phyloP scores from a whole-genome alignment of 2,329 filamentous ascomycete species.

The Cryphonectria japonica region DNA sequence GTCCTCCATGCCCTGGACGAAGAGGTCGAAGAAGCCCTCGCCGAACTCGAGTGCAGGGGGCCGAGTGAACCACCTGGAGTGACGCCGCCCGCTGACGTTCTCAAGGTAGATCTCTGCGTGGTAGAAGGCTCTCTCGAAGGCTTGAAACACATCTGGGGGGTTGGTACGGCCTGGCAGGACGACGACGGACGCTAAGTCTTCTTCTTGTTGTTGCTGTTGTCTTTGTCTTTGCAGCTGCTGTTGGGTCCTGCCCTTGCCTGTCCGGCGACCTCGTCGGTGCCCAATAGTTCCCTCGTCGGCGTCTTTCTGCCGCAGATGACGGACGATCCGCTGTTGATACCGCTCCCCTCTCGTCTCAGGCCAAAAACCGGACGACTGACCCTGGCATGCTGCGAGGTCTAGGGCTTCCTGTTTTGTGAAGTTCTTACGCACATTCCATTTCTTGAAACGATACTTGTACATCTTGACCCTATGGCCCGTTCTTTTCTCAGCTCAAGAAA shows the following conservation, averaged over 20 bases:
- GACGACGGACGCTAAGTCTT: not conserved
- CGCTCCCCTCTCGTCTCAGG: not conserved
- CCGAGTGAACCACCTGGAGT: slow-evolving; percentile 3
- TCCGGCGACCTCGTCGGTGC: not conserved
- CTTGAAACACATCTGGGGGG: slow-evolving; percentile 9
- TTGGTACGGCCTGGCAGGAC: not conserved
- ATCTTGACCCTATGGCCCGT: slow-evolving; percentile 10
- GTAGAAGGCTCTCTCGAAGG: slow-evolving; percentile 10
- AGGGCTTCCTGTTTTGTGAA: slow-evolving; percentile 18
- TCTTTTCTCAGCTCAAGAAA: not conserved
- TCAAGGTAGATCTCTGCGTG: not conserved
- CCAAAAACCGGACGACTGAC: slow-evolving; percentile 7
- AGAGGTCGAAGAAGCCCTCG: slow-evolving; percentile 14
- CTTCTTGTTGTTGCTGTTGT: not conserved
- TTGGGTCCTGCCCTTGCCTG: not conserved
- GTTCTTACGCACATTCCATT: slow-evolving; percentile 21
- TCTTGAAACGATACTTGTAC: slow-evolving; percentile 18
- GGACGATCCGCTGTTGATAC: slow-evolving; percentile 14
- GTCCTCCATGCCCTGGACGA: slow-evolving; percentile 16
- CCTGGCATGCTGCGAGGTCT: not conserved
- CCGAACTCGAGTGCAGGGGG: slow-evolving; percentile 6
- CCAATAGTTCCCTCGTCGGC: not conserved
- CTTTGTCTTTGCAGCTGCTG: not conserved
- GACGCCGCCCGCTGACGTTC: not conserved
- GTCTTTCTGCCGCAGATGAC: slow-evolving; percentile 10